A percentile compares a stretch with the other conserved stretches of the same genome.
Evolutionary conservation across 768 basidiomycete genomes (phyloP).

Genomic region (Aureoboletus auriporus): DNA sequence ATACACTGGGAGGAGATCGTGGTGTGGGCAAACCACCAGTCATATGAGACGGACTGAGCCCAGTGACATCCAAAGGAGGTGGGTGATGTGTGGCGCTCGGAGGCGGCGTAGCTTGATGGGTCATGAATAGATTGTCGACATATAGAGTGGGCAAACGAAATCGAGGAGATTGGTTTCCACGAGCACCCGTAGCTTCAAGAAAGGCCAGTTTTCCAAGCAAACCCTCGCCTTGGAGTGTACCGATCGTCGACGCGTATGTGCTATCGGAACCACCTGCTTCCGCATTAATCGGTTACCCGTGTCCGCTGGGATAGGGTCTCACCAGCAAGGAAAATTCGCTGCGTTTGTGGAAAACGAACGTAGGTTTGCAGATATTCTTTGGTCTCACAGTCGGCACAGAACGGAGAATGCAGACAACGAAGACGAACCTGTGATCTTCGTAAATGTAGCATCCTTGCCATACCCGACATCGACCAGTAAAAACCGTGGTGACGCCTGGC

Average conservation of each 20-base stretch:
- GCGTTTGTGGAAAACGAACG: conserved; percentile 67
- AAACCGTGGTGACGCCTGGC: conserved; percentile 70
- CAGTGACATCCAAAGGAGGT: conserved; percentile 44
- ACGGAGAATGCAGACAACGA: neutral
- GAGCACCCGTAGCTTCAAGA: conserved; percentile 46
- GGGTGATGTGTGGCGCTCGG: conserved; percentile 33
- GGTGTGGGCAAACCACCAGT: conserved; percentile 66
- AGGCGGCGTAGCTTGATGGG: conserved; percentile 22
- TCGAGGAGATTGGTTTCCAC: conserved; percentile 40
- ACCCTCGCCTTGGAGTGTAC: conserved; percentile 54
- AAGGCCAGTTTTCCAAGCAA: conserved; percentile 64
- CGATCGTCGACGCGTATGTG: conserved; percentile 54
- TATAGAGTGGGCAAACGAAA: conserved; percentile 51
- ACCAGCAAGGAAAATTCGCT: conserved; percentile 73
- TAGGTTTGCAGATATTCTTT: conserved; percentile 71
- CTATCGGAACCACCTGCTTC: conserved; percentile 51
- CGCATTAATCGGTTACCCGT: conserved; percentile 1
- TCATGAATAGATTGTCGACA: conserved; percentile 48
- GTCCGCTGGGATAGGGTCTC: conserved; percentile 12
- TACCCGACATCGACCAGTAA: conserved; percentile 64
- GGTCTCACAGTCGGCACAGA: neutral
- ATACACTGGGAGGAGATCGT: conserved; percentile 49
- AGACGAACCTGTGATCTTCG: conserved; percentile 64
- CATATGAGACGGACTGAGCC: conserved; percentile 38
- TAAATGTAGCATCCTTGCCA: conserved; percentile 55